phyloP scores from a whole-genome alignment of 139 green algal genomes.

The Closterium sp. region DNA sequence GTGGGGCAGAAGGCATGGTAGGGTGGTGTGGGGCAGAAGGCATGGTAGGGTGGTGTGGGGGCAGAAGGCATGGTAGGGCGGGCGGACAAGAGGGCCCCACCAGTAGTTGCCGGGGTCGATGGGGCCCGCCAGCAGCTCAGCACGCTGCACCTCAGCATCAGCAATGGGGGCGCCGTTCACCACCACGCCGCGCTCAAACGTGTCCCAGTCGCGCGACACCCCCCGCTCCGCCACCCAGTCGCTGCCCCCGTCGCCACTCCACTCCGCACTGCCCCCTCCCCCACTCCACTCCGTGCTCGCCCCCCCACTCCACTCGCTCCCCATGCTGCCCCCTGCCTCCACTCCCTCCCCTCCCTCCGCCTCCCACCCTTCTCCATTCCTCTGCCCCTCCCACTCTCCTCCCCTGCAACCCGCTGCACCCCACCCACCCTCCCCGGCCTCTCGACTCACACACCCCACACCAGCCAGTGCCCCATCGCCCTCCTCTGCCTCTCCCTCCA shows the following conservation, averaged over 20 bases:
- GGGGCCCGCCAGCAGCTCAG: slow-evolving; percentile 11
- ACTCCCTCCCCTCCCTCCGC: not conserved
- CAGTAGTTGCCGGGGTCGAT: slow-evolving; percentile 30
- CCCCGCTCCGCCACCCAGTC: not conserved
- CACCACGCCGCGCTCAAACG: not conserved
- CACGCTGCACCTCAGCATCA: not conserved
- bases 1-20: not conserved
- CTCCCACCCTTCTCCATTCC: too few relatives aligned
- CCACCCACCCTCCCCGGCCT: not conserved
- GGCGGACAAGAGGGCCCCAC: not conserved
- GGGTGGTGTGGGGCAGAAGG: not conserved
- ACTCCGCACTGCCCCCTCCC: not conserved
- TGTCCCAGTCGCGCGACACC: not conserved
- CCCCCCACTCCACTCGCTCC: not conserved
- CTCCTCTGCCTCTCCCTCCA: not conserved
- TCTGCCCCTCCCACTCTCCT: not conserved
- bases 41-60: not conserved
- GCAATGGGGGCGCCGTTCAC: slow-evolving; percentile 9
- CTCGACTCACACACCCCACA: not conserved
- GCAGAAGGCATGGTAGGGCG: not conserved
- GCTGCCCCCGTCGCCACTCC: not conserved
- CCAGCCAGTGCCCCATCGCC: not conserved
- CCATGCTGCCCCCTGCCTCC: not conserved
- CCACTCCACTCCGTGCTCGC: not conserved
- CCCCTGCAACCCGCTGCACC: not conserved